phyloP scores from a whole-genome alignment of 176 grass and related monocot genomes.

The Bonia amplexicaulis region DNA sequence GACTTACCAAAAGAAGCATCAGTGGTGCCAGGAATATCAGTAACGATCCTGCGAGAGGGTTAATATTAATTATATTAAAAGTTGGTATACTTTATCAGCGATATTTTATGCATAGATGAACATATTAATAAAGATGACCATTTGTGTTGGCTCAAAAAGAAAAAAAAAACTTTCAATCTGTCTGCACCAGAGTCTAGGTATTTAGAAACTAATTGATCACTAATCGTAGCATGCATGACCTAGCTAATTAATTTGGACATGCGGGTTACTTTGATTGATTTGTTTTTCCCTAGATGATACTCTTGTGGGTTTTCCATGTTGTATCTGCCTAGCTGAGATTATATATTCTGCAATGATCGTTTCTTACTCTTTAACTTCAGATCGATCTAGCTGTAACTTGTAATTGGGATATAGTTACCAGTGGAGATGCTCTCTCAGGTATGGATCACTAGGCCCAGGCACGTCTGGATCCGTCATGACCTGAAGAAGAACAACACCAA shows the following conservation, averaged over 20 bases:
- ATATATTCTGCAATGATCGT: neutral
- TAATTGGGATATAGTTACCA: slow-evolving; percentile 41
- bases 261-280: neutral
- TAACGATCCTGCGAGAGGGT: slow-evolving; percentile 64
- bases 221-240: neutral
- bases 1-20: slow-evolving; percentile 75
- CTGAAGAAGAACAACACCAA: slow-evolving; percentile 31
- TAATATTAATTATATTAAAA: neutral
- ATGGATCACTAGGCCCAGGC: slow-evolving; percentile 93
- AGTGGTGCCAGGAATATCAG: slow-evolving; percentile 89
- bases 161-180: neutral
- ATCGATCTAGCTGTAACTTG: neutral
- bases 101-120: slow-evolving; percentile 12
- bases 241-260: neutral
- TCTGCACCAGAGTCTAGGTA: neutral
- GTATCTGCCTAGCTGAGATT: neutral
- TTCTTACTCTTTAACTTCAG: neutral
- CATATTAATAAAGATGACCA: neutral
- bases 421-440: slow-evolving; percentile 84
- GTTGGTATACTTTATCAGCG: slow-evolving; percentile 5
- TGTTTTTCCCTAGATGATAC: neutral
- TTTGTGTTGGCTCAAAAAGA: neutral
- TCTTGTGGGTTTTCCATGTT: neutral
- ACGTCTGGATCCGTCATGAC: slow-evolving; percentile 94
- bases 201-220: neutral